Evolutionary conservation across 2,329 filamentous ascomycete species (phyloP), one percentile per base, ranked within the genome.

Genomic region (Ilyonectria robusta): DNA sequence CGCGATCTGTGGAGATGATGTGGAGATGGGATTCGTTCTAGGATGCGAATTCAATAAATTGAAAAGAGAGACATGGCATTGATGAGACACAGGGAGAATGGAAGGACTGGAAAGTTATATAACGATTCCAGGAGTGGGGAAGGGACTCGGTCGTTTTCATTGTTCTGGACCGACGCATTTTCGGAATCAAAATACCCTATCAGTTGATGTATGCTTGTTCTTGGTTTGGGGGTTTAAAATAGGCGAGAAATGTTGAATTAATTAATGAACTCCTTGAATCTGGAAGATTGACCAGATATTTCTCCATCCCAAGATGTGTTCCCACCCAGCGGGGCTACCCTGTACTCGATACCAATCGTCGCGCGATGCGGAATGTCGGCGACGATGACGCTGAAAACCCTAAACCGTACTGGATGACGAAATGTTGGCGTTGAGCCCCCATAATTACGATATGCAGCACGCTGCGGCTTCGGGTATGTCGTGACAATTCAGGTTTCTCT

Each of bases 1-100:
- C 70, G 71, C 60, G 74, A 76, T 65, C 40, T 76, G 21, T 76
- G 74, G 74, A 73, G 68, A 42, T 63, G 44, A 65, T 65, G 42
- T 51, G 15, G 4, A 9, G 29, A 35, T 53, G 29, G 4, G 33
- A 6, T 6, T 17, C 10, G 35, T 53, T 35, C 10, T 15, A 23
- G 9, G 50, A 19, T 6, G 29, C 9, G 13, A 10, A n/a, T 13
- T 21, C 11, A 35, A 9, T 3, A n/a, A 8, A 21, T n/a, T 2
- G 13, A 19, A 15, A 15, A 7, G 50, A 37, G 50, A 53, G 13
- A 15, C 6, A 19, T 35, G 17, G 50, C 31, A 53, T 53, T 19
- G 31, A 11, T n/a, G 47, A 23, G 21, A 17, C 17, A 58, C 42
- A 46, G 31, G 9, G 19, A 31, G 26, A 44, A 44, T 35, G 29